Evolutionary conservation across 164 flowering plant species (phyloP), one percentile per base, ranked within the genome.

Genomic region (Stephania cephalantha): DNA sequence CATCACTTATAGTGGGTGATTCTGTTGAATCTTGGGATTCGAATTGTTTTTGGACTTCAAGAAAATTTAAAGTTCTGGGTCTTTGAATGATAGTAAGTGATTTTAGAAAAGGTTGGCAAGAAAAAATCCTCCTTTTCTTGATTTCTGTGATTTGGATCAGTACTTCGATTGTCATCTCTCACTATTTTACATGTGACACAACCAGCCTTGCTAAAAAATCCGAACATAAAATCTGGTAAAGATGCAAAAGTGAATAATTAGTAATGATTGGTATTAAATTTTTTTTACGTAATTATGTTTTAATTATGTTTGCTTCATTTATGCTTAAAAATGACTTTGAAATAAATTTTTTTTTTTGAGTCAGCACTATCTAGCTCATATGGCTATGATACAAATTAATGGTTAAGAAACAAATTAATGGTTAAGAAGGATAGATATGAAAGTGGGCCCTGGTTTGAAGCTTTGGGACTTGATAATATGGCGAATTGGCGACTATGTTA

Each of bases 31-130:
- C 65, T 48, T 52, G 70, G 71, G 70, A 30, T 20, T 10, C 44
- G 71, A 61, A 61, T n/a, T 61, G 74, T 58, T 64, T 68, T 25
- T 4, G 67, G 68, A 15, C 68, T 72, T 53, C 42, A 65, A 64
- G 78, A 68, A 53, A 18, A 53, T 53, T 53, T 53, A 68, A 68
- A 68, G 70, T 68, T 68, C 44, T 68, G 73, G 66, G 29, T 18
- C 46, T 13, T 10, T 35, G 30, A 46, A 35, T 70, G 64, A 31
- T 12, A 25, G 25, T 0, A 35, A 50, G 71, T 48, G 71, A 69
- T 31, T 50, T 30, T 65, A 15, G 68, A n/a, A 46, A 18, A 15
- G 70, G 31, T 68, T 35, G 13, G 30, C 17, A 42, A 20, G 22
- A 22, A 52, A n/a, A 20, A 15, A 42, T 22, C 52, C 9, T 44